These are phyloP conservation scores for Pleurotus tuoliensis DNA, from an alignment of 768 basidiomycete species.

Conservation along the genomic window DNA sequence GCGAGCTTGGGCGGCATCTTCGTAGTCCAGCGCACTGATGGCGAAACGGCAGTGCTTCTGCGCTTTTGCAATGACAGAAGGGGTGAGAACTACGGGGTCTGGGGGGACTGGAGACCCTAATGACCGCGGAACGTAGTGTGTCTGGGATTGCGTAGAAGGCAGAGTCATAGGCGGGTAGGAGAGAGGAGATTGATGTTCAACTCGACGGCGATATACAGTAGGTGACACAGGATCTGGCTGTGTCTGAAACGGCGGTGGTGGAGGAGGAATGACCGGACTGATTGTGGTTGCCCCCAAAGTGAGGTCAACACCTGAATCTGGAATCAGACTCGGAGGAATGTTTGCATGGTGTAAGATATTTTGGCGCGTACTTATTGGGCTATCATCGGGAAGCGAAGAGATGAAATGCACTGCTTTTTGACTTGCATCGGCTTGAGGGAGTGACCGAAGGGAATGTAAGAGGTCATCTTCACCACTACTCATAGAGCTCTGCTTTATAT, in stretches of 20 bases:
- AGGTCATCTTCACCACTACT: constrained; percentile 4
- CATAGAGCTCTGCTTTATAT: constrained; percentile 16
- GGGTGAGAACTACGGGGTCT: constrained; percentile 50
- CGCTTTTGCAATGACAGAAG: constrained; percentile 61
- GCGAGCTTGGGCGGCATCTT: constrained; percentile 83
- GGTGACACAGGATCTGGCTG: constrained; percentile 10
- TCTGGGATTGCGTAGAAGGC: constrained; percentile 7
- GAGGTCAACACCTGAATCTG: constrained; percentile 3
- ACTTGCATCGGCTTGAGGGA: constrained; percentile 26
- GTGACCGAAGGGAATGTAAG: neutral
- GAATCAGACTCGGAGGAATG: constrained; percentile 14
- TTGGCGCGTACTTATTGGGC: constrained; percentile 13
- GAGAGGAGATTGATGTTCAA: constrained; percentile 5
- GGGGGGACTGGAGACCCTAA: constrained; percentile 16
- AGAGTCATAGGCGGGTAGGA: neutral
- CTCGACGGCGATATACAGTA: constrained; percentile 4
- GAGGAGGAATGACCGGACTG: constrained; percentile 1
- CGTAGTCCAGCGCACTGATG: constrained; percentile 93
- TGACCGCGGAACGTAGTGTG: constrained; percentile 13
- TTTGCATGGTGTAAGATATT: constrained; percentile 16
- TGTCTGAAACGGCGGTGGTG: neutral
- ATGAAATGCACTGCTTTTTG: constrained; percentile 49
- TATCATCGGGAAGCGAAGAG: constrained; percentile 38
- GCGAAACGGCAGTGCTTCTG: constrained; percentile 95
- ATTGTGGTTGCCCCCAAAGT: neutral